These are phyloP conservation scores for Zasmidium angulare DNA, from an alignment of 2,329 filamentous ascomycete species.

Conservation along the genomic window DNA sequence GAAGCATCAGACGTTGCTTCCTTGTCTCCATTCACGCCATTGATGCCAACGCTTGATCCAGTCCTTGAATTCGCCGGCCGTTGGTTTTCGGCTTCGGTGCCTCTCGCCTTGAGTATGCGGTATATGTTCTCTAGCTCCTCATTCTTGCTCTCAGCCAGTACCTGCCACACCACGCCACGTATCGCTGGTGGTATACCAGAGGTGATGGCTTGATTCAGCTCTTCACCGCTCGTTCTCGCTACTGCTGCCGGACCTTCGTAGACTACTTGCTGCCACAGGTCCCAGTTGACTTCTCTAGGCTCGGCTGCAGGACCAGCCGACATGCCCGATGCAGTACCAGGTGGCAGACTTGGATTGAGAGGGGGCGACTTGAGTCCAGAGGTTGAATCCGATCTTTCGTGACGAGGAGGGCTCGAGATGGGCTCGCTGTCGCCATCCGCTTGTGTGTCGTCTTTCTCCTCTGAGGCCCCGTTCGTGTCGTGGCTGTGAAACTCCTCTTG, in stretches of 20 bases:
- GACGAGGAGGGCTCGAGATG: constrained; percentile 19
- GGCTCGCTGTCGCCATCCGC: constrained; percentile 40
- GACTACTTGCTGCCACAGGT: constrained; percentile 94
- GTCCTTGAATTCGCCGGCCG: constrained; percentile 21
- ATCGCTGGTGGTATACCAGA: constrained; percentile 93
- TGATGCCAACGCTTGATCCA: constrained; percentile 45
- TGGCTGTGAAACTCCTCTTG: constrained; percentile 42
- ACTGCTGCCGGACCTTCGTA: constrained; percentile 91
- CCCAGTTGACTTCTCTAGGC: constrained; percentile 84
- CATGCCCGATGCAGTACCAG: constrained; percentile 81
- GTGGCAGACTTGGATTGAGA: constrained; percentile 70
- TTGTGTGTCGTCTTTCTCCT: constrained; percentile 29
- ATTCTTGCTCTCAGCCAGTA: constrained; percentile 91
- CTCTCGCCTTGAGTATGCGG: constrained; percentile 73
- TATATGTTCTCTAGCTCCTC: constrained; percentile 87
- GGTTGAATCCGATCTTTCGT: constrained; percentile 27
- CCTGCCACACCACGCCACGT: constrained; percentile 98
- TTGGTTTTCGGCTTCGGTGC: constrained; percentile 69
- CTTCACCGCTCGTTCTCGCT: constrained; percentile 81
- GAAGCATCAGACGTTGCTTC: constrained; percentile 70
- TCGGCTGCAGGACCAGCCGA: constrained; percentile 74
- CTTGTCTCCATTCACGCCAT: constrained; percentile 57
- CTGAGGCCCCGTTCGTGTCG: constrained; percentile 18
- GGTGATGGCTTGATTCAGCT: constrained; percentile 86
- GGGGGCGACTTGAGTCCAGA: constrained; percentile 53